A percentile compares a stretch with the other conserved stretches of the same genome.
phyloP scores from a whole-genome alignment of 106 monocot species.

The Apostasia ramifera region DNA sequence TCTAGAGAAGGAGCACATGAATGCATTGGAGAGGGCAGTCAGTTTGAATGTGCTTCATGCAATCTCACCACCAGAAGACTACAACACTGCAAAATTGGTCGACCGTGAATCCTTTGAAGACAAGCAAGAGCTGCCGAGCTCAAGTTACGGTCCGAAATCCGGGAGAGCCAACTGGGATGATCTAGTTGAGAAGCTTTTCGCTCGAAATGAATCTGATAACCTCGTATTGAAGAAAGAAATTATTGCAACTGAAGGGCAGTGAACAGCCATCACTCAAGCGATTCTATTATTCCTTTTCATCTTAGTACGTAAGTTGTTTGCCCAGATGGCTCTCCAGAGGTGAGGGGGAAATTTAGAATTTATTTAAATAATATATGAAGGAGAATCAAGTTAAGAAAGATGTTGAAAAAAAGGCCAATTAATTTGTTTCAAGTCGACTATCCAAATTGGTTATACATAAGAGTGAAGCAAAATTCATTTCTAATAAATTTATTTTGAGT shows the following conservation, averaged over 20 bases:
- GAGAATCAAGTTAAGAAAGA: too few species aligned
- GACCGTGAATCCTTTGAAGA: neutral
- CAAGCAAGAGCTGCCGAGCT: neutral
- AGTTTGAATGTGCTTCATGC: constrained; percentile 68
- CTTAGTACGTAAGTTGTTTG: too few species aligned
- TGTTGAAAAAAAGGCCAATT: too few species aligned
- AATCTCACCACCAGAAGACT: constrained; percentile 19
- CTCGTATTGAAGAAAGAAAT: constrained; percentile 40
- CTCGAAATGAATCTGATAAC: constrained; percentile 21
- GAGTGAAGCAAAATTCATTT: too few species aligned
- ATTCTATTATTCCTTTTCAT: too few species aligned
- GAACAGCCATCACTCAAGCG: too few species aligned
- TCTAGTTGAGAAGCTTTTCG: constrained; percentile 43
- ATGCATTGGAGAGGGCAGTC: constrained; percentile 61
- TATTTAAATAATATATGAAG: too few species aligned
- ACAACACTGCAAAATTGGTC: neutral
- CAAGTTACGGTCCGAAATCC: neutral
- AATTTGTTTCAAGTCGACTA: too few species aligned
- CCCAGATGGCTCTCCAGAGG: too few species aligned
- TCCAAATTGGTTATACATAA: too few species aligned
- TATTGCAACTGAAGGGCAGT: neutral
- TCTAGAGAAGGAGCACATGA: constrained; percentile 61
- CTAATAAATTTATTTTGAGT: too few species aligned
- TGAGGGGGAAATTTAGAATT: too few species aligned
- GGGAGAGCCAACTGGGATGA: constrained; percentile 26